Evolutionary conservation across 176 grass and related monocot genomes (phyloP).

Genomic region (Oryza longistaminata): DNA sequence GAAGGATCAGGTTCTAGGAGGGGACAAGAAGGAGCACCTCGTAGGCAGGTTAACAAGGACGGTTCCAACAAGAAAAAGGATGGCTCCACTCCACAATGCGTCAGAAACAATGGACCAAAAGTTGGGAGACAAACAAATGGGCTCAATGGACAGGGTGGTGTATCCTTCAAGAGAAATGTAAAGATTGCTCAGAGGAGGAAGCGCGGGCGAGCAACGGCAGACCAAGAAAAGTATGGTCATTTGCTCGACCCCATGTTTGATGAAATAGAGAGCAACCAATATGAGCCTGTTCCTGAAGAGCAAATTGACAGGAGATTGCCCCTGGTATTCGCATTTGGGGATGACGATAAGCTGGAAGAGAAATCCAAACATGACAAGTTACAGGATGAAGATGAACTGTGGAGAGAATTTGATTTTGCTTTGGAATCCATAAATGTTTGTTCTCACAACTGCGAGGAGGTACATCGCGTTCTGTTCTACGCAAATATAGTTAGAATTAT

Average conservation of each 20-base stretch:
- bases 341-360: background rate
- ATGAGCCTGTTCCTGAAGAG: background rate
- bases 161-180: slow-evolving; percentile 27
- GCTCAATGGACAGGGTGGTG: background rate
- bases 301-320: background rate
- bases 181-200: background rate
- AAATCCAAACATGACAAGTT: background rate
- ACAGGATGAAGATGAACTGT: slow-evolving; percentile 39
- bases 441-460: slow-evolving; percentile 17
- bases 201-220: background rate
- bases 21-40: background rate
- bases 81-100: slow-evolving; percentile 6
- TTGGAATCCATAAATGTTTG: background rate
- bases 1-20: slow-evolving; percentile 17
- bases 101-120: background rate
- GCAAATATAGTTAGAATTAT: background rate
- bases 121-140: background rate
- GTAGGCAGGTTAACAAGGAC: background rate
- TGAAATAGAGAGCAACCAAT: slow-evolving; percentile 8
- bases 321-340: slow-evolving; percentile 38
- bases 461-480: slow-evolving; percentile 22
- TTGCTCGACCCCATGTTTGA: slow-evolving; percentile 31
- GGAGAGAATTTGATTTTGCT: slow-evolving; percentile 6
- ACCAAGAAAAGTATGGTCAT: background rate
- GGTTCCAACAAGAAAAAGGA: background rate